Base-by-base conservation (phyloP, 2,329 filamentous ascomycete species). In the Pseudomassariella vexata region DNA sequence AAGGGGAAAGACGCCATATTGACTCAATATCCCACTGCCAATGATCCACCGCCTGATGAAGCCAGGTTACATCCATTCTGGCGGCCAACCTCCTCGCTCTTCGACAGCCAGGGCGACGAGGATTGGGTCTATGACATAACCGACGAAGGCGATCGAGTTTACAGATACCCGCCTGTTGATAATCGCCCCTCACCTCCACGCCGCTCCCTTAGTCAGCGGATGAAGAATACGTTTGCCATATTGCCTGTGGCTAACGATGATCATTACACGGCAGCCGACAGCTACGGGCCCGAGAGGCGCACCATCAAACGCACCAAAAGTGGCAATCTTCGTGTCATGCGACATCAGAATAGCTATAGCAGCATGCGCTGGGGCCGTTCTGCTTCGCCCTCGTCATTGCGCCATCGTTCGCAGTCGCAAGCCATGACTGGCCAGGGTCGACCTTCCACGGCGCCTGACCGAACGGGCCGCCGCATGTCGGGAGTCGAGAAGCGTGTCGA, bases 151-250 rank as follows among this genome's bases (percentile, higher is more conserved):
- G 40, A 60, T 7, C 49, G 58, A 19, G 57, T 62, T 9, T 65
- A 66, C 46, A 53, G 58, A 30, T 72, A 74, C 40, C 66, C 71
- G 9, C 55, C 59, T 1, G 55, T 69, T 34, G 66, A 72, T 36
- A 68, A 70, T 36, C 65, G 70, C 20, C 66, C 68, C 1, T 16
- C 37, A 11, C 45, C 38, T 19, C 53, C 46, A 15, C 65, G 65
- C 3, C 65, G 65, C 22, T 73, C 64, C 36, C 49, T 79, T 10
- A 75, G 70, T 40, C 54, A 62, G 20, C 69, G 65, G 19, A 55
- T 78, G 57, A 75, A 71, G 54, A 61, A 65, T 21, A 80, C 76
- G 0, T 79, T 81, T 58, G 67, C 76, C 9, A 76, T 80, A 18
- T 47, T 80, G 28, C 76, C 77, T 1, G 42, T 64, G n/a, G 58